Evolutionary conservation across 1,284 basidiomycete genomes (phyloP), one percentile per base, ranked within the genome.

Genomic region (Porogramme epimiltina): DNA sequence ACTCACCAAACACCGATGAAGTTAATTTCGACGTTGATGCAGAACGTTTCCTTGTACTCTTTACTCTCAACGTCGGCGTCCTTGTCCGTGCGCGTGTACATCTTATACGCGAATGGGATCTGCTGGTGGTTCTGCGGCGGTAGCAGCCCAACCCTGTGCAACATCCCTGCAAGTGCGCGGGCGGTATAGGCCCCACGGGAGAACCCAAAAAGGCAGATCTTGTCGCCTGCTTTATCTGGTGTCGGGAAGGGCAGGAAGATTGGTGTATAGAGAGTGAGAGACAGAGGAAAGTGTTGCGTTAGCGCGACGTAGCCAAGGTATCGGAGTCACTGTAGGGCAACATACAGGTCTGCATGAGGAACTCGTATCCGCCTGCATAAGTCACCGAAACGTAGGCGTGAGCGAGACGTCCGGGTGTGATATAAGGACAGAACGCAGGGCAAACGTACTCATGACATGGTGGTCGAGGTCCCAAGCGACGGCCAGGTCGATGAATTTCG

Each of bases 151-250:
- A 70, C 67, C 61, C 81, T 80, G 62, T 80, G 77, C 33, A 81
- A 59, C 78, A 82, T 82, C 4, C 80, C 80, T 1, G 79, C 80
- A 2, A 81, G 64, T 22, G 77, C 77, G 47, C 65, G 62, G 16
- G 68, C 68, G 22, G 81, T 85, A 62, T 86, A 86, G 24, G 84
- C 84, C 3, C 85, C 85, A 4, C 85, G 76, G n/a, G 81, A 85
- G 66, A 87, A 88, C 2, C 81, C 81, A 60, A 83, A 83, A 6
- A 83, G 69, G 58, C 78, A 79, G n/a, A 81, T 81, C 49, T 77
- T 76, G 62, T 82, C 81, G 11, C 74, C 75, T 15, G 70, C 68
- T 25, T 67, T 49, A 57, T 73, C 67, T 80, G 70, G 66, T n/a
- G n/a, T n/a, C n/a, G n/a, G n/a, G n/a, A 4, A 43, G 45, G 41